Base-by-base conservation (phyloP, 306 rosid species). In the Astragalus glycyphyllos region DNA sequence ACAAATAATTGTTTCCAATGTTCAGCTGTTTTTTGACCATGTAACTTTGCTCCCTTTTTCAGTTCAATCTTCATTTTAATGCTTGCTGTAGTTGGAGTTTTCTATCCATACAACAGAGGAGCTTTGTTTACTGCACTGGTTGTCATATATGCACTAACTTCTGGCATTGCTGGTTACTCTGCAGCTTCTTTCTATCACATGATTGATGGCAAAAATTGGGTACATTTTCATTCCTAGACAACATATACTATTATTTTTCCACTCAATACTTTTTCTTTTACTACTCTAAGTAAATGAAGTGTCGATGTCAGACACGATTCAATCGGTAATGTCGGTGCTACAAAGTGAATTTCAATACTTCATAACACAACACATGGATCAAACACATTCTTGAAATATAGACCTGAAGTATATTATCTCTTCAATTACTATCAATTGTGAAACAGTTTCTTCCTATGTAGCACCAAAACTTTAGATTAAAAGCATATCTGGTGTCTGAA, bases 51-150 rank as follows among this genome's bases (percentile, higher is more conserved):
- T 75, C 10, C 12, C 61, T 47, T 37, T 81, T 84, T 63, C 86
- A 84, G 88, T 44, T 65, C 83, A 72, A 71, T 75, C 60, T 78
- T 79, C 82, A 68, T 79, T 58, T 79, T 81, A 63, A 62, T 84
- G 80, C 88, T 81, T 57, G 86, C 86, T 34, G 82, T 84, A 71
- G 82, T 78, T 38, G 86, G 88, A 15, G 82, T 75, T 34, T 81
- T 84, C 67, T 84, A 81, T 79, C 86, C 86, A 63, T 81, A 81
- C 79, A 84, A 84, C 55, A 77, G 86, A 8, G 86, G 88, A 59
- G 80, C 88, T 67, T 47, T 84, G 58, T 63, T 84, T 66, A 81
- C 88, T 59, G 88, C 88, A 49, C 76, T 84, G 54, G 64, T 84
- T n/a, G 13, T 72, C 70, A 68, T 84, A 57, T 79, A 84, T 9